phyloP scores from a whole-genome alignment of 768 basidiomycete species.

The Kwoniella sp. region DNA sequence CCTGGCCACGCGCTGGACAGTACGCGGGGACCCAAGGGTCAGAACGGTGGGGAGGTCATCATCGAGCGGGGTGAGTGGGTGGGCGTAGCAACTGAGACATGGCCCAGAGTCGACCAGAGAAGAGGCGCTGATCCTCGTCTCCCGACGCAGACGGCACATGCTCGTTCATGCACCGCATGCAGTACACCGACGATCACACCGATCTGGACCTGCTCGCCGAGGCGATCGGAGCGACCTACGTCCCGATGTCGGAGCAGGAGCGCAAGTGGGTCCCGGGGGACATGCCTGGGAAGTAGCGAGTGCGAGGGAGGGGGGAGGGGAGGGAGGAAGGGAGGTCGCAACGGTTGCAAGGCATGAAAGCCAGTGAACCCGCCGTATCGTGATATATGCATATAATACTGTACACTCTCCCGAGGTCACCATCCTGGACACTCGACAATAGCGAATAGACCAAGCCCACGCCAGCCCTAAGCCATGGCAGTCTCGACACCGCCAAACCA shows the following conservation, averaged over 20 bases:
- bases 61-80: constrained; percentile 33
- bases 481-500: constrained; percentile 45
- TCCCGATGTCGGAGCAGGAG: constrained; percentile 7
- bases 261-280: constrained; percentile 1
- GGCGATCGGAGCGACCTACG: constrained; percentile 22
- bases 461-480: constrained; percentile 27
- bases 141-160: constrained; percentile 29
- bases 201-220: constrained; percentile 23
- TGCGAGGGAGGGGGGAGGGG: background rate
- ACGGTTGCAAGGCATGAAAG: no score
- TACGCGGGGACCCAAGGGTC: constrained; percentile 26
- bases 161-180: constrained; percentile 34
- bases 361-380: no score
- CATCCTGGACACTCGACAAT: no score
- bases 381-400: background rate
- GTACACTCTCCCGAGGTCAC: no score
- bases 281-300: background rate
- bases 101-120: no score
- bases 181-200: constrained; percentile 33
- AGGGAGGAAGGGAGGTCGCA: background rate
- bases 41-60: constrained; percentile 41
- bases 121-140: background rate
- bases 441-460: no score
- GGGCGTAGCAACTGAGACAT: no score
- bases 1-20: constrained; percentile 9